phyloP scores from a whole-genome alignment of 75 land plant species.

The Cunninghamia lanceolata region DNA sequence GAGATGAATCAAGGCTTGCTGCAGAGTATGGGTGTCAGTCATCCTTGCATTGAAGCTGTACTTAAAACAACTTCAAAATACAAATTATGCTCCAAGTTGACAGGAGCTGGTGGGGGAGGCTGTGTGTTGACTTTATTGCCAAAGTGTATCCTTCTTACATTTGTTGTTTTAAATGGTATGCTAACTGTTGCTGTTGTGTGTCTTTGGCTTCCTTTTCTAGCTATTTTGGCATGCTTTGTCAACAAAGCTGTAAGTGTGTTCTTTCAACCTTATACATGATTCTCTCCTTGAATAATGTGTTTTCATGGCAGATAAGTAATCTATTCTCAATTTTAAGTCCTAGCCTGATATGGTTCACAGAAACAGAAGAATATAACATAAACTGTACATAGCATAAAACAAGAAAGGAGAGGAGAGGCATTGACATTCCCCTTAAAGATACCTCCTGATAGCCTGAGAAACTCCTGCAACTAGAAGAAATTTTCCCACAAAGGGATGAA shows the following conservation, averaged over 20 bases:
- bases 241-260: background rate
- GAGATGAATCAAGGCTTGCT: conserved; percentile 96
- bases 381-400: background rate
- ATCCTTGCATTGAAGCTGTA: conserved; percentile 77
- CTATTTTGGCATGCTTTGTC: background rate
- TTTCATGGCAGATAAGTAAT: background rate
- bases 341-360: background rate
- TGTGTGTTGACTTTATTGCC: conserved; percentile 93
- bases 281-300: background rate
- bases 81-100: conserved; percentile 76
- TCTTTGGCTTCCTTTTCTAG: background rate
- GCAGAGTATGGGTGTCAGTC: conserved; percentile 90
- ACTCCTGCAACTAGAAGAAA: too few species aligned
- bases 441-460: too few species aligned
- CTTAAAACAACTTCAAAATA: conserved; percentile 72
- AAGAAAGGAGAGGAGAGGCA: background rate
- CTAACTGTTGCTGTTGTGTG: background rate
- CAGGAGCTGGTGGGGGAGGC: conserved; percentile 99
- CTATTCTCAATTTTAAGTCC: background rate
- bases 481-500: too few species aligned
- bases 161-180: background rate
- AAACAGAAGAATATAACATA: background rate
- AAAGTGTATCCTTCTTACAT: conserved; percentile 61
- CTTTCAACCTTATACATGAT: background rate
- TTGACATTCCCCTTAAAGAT: too few species aligned